Base-by-base conservation (phyloP, 768 basidiomycete genomes). In the Holtermannia corniformis region DNA sequence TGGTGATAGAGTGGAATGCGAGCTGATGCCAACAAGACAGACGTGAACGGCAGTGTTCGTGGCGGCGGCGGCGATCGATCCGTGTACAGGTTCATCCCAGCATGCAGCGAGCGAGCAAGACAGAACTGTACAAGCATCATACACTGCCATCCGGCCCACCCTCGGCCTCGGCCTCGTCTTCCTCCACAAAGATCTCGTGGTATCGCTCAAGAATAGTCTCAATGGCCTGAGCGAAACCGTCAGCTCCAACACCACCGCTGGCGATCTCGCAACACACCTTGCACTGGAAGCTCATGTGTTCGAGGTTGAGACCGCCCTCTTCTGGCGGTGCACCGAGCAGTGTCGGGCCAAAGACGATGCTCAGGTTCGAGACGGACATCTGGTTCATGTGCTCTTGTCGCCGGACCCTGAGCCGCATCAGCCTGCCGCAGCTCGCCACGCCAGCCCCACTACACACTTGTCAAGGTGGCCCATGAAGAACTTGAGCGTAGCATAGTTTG, bases 301-400 rank as follows among this genome's bases (percentile, higher is more conserved):
- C 72, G 7, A 77, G 58, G 46, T 74, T 73, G 25, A 65, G 49
- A 10, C 70, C 73, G 0, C 69, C 71, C 49, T 70, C 67, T 42
- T 65, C 61, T 21, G 75, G 74, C 3, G 82, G 79, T 41, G 79
- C 76, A n/a, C 90, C 84, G 63, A 96, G 86, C 20, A 99, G 75
- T 3, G 93, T 97, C n/a, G 92, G 95, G 3, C 95, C 95, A 73
- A 99, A 97, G 19, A 99, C 89, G 63, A 97, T 95, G 4, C 89
- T 83, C 23, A 99, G 75, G 72, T 97, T 97, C 60, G 86, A 85
- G 57, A 86, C 82, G 3, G 86, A 83, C 93, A 97, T 96, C 32
- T 86, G 83, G 72, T 96, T 97, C 42, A 82, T 79, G 11, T 79
- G 70, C 56, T 89, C 83, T 60, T 82, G 80, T 62, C 83, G 79